Evolutionary conservation across 768 basidiomycete species (phyloP).

Genomic region (Phylloporus sp.): DNA sequence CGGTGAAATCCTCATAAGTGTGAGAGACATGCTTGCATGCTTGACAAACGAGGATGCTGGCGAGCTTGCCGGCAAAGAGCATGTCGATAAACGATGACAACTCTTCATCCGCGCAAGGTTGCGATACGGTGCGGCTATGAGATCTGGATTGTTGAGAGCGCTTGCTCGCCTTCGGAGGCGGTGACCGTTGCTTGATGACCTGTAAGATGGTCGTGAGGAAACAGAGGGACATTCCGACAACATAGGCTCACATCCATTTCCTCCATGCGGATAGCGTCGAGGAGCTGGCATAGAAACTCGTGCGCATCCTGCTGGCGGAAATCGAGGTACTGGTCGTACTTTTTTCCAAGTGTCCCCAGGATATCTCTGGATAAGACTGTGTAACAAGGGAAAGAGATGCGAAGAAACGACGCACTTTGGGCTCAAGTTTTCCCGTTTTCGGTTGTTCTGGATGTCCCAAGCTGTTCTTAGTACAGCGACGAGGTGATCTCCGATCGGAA

Average conservation of each 20-base stretch:
- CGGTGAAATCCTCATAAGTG: slow-evolving; percentile 79
- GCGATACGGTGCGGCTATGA: background rate
- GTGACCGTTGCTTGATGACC: slow-evolving; percentile 70
- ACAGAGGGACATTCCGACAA: background rate
- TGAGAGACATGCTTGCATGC: slow-evolving; percentile 91
- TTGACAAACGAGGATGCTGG: slow-evolving; percentile 91
- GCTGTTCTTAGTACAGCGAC: slow-evolving; percentile 55
- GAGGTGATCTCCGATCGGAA: slow-evolving; percentile 72
- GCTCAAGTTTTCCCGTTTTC: slow-evolving; percentile 51
- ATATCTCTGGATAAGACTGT: slow-evolving; percentile 44
- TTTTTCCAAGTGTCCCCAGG: slow-evolving; percentile 65
- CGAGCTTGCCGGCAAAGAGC: slow-evolving; percentile 85
- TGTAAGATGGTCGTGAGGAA: slow-evolving; percentile 27
- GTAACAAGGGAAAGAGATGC: background rate
- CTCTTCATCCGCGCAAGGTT: slow-evolving; percentile 38
- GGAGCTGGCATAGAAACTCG: slow-evolving; percentile 83
- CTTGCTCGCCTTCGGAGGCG: slow-evolving; percentile 40
- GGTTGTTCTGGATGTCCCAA: slow-evolving; percentile 58
- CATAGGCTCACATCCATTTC: slow-evolving; percentile 69
- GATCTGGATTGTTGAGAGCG: slow-evolving; percentile 2
- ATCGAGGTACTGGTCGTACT: slow-evolving; percentile 93
- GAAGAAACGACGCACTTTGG: slow-evolving; percentile 52
- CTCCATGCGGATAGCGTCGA: slow-evolving; percentile 94
- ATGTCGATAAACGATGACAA: slow-evolving; percentile 79
- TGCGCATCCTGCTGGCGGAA: slow-evolving; percentile 96